phyloP scores from a whole-genome alignment of 495 filamentous ascomycete genomes.

The Massariosphaeria phaeospora region DNA sequence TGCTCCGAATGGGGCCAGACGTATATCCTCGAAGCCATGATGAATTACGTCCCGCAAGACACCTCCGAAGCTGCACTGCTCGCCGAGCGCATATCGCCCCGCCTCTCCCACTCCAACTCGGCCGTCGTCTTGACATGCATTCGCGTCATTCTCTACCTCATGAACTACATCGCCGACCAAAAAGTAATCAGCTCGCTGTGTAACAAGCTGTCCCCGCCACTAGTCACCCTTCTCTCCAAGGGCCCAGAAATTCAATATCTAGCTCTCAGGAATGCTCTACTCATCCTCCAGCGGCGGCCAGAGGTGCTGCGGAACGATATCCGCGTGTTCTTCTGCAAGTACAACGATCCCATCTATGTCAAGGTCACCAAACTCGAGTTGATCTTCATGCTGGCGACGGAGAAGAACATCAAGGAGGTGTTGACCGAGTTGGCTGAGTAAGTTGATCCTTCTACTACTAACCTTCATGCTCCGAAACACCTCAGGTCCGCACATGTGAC shows the following conservation, averaged over 20 bases:
- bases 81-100: constrained; percentile 88
- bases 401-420: constrained; percentile 94
- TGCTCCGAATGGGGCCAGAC: constrained; percentile 99
- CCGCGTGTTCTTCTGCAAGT: constrained; percentile 99
- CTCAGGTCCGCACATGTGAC: not conserved
- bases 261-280: constrained; percentile 84
- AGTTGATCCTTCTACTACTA: constrained; percentile 24
- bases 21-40: constrained; percentile 96
- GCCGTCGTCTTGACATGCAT: constrained; percentile 94
- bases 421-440: constrained; percentile 90
- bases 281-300: constrained; percentile 88
- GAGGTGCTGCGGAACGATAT: constrained; percentile 96
- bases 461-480: constrained; percentile 7
- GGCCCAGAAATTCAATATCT: constrained; percentile 97
- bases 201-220: constrained; percentile 87
- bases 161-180: constrained; percentile 97
- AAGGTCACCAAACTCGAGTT: constrained; percentile 98
- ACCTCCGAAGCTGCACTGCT: constrained; percentile 78
- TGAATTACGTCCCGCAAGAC: constrained; percentile 96
- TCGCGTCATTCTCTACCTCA: constrained; percentile 90
- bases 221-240: constrained; percentile 93
- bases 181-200: constrained; percentile 86
- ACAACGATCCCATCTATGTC: constrained; percentile 99
- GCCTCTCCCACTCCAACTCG: constrained; percentile 92
- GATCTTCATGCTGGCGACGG: constrained; percentile 97